Base-by-base conservation (phyloP, 1,284 basidiomycete genomes). In the Fistulinella cinereoalba region DNA sequence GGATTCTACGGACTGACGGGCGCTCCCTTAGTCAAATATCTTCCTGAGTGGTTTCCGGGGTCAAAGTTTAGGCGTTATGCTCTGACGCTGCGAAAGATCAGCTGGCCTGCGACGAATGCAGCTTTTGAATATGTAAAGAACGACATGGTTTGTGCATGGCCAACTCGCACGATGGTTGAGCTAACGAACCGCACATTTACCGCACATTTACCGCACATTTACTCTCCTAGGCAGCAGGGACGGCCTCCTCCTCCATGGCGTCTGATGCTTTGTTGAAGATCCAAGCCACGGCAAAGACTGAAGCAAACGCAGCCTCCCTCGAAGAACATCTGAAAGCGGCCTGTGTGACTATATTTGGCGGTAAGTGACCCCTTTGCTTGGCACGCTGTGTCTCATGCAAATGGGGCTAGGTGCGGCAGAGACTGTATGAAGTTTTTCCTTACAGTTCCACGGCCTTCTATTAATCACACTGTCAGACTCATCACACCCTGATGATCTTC, bases 401-500 rank as follows among this genome's bases (percentile, higher is more conserved):
- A n/a, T n/a, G n/a, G n/a, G n/a, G n/a, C n/a, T 19, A 54, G 55
- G 50, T 49, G 61, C 47, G 7, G 49, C 54, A 4, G 61, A 65
- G 43, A 51, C 55, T 33, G 56, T 64, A 43, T 29, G 61, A n/a
- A n/a, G n/a, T 37, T 18, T 25, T 16, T 41, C 22, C 34, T 34
- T 37, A 16, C 34, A 38, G 32, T 27, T n/a, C 10, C n/a, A 11
- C 40, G n/a, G 18, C 2, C 10, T 42, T 46, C 49, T 37, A 54
- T 46, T 49, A 37, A 45, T 49, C n/a, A n/a, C n/a, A n/a, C 27
- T 46, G 46, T n/a, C 45, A 76, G 76, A 77, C 72, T 1, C 65
- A 65, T 3, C 72, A 74, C 8, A 71, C 72, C 6, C 53, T 74
- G 11, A 61, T 69, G n/a, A 70, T 70, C 1, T 78, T 80, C 53